Evolutionary conservation across 306 rosid genomes (phyloP), one percentile per base, ranked within the genome.

Genomic region (Pueraria montana): DNA sequence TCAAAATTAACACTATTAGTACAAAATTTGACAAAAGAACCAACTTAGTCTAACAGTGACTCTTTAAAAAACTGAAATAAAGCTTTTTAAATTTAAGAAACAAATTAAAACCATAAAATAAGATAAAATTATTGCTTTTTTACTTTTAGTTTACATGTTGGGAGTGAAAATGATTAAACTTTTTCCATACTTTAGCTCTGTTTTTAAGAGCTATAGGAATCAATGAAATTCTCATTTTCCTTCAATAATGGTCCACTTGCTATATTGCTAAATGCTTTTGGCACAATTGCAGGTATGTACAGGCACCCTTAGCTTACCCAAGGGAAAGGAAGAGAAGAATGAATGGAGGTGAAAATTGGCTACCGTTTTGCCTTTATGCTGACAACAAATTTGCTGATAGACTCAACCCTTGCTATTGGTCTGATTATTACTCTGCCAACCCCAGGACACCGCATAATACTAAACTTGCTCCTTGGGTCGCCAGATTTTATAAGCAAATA

Each of bases 321-420:
- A 91, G 94, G 71, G 97, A 94, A 80, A 90, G 92, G 75, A 91
- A 91, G 89, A 92, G 93, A 81, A 89, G 92, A 64, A 92, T 94
- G 97, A 94, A 91, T 83, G 97, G 96, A 34, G 98, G 98, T 40
- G 94, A 92, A 86, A 79, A 84, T 67, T 92, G 97, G 98, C 89
- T 92, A 48, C 97, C 98, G 5, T 94, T 94, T 83, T 92, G 94
- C 86, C 71, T 94, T 32, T 92, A 89, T 87, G 80, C 86, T 82
- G 84, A 87, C 53, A 85, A 86, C 5, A 87, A 82, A 48, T 92
- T 92, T 72, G 53, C 93, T 74, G 87, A 87, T 65, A 89, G 64
- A 83, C 86, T 94, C 78, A 78, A 61, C 21, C 93, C 96, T 4
- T 92, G 97, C 87, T 91, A 42, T 86, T 94, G 97, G 98, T 91